Base-by-base conservation (phyloP, 768 basidiomycete species). In the Botryobasidium botryosum region DNA sequence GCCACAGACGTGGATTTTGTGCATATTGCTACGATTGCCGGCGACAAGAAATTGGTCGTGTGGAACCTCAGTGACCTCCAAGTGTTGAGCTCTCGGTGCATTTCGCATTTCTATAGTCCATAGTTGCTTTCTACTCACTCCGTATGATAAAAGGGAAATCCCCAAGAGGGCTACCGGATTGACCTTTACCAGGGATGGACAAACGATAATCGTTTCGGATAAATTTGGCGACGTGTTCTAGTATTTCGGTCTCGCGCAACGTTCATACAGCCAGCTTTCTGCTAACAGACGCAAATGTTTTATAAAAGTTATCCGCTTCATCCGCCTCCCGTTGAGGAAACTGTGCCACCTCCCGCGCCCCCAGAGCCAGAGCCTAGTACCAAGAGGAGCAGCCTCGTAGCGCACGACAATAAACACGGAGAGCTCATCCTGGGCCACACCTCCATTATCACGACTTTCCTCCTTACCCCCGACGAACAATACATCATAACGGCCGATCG, bases 141-240 rank as follows among this genome's bases (percentile, higher is more conserved):
- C 18, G 23, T 20, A 35, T 23, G 32, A 43, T 12, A 27, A 44
- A 90, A n/a, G 91, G 37, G 78, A 83, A 49, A 65, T 91, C 2
- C 77, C 82, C 0, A 96, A 96, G 62, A 78, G 79, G 48, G 75
- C 85, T 0, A 88, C 86, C 0, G 66, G 65, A 1, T 56, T 94
- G 23, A 58, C 61, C 0, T 76, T 94, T 52, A 75, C 78, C 0
- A 61, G 56, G 4, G 68, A 77, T 35, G 70, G 69, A 0, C 61
- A 72, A 49, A 75, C 70, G 0, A 76, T 99, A 47, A 59, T 96
- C 2, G 74, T 85, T 10, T 75, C 86, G 2, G 92, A 99, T 62
- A 96, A 94, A 61, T 91, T 94, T 50, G 92, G 92, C 0, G 92
- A 96, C 56, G 71, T 92, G 32, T 92, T 88, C 63, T 74, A 74